Evolutionary conservation across 805 yeast species (phyloP), one percentile per base, ranked within the genome.

Genomic region (Wickerhamiella vanderwaltii): DNA sequence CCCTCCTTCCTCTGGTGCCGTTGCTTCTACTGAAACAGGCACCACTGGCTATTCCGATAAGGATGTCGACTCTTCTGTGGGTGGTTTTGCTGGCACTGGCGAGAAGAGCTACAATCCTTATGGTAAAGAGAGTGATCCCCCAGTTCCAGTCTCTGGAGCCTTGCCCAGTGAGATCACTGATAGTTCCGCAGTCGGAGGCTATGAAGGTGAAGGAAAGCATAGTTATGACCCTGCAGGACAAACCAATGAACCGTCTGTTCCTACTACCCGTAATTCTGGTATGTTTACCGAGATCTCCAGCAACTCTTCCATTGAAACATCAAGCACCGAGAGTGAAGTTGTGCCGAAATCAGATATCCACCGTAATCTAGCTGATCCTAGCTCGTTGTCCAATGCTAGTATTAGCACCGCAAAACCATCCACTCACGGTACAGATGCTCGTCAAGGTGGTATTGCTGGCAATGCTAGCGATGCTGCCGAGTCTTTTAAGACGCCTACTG

Each of bases 231-330:
- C n/a, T n/a, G 22, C 19, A 16, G 35, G 24, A n/a, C 7, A 31
- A 5, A 7, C 35, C n/a, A 12, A 12, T 9, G 5, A 11, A 13
- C 26, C 36, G 18, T 6, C 18, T 28, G 19, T n/a, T 13, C 26
- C 19, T 5, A 22, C 11, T 20, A 17, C 36, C 13, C 36, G 36
- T 18, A 20, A 11, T 12, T 33, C 36, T 22, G 36, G 36, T 20
- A 33, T 33, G 25, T 33, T 33, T 20, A 33, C 26, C 17, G 36
- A 33, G 26, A 33, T 33, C n/a, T 33, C 36, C 16, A 33, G 36
- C 22, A 26, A 25, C 4, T 33, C 36, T 20, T 33, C 36, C 3
- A 22, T 33, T 22, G 36, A 33, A 17, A 33, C 36, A n/a, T 19
- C 25, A 11, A 33, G 36, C 13, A 17, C 22, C n/a, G 36, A 33